Conservation (phyloP, 1,139 yeast species). For the Suhomyces taliae region DNA sequence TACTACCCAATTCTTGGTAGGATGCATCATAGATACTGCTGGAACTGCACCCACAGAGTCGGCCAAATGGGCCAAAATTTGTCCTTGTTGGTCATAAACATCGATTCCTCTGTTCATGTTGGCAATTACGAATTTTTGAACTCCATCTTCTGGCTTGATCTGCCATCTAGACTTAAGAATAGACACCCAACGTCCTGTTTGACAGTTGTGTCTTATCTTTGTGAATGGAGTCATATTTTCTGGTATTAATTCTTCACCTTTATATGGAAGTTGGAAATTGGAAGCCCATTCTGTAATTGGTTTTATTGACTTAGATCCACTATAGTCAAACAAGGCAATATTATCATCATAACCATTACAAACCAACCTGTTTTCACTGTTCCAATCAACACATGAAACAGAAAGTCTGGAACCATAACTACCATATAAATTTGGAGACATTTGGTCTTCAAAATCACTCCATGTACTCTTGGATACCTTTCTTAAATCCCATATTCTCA, state of each 20-base stretch:
- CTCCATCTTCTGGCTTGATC: conserved; percentile 61
- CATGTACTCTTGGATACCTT: conserved; percentile 40
- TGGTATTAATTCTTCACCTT: conserved; percentile 22
- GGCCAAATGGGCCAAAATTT: conserved; percentile 71
- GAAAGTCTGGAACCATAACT: conserved; percentile 72
- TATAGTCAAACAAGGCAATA: conserved; percentile 53
- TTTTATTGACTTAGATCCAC: conserved; percentile 14
- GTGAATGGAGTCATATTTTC: conserved; percentile 52
- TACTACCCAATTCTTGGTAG: conserved; percentile 81
- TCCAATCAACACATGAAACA: conserved; percentile 87
- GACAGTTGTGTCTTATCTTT: conserved; percentile 82
- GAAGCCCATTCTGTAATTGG: conserved; percentile 29
- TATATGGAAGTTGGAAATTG: conserved; percentile 21
- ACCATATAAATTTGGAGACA: conserved; percentile 58
- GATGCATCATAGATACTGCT: conserved; percentile 82
- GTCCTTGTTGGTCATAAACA: conserved; percentile 73
- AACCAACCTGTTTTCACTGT: conserved; percentile 68
- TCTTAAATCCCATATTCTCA: conserved; percentile 85
- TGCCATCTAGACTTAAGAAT: conserved; percentile 90
- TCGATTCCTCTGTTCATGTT: conserved; percentile 90
- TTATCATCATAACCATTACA: conserved; percentile 94
- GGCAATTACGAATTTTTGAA: conserved; percentile 84
- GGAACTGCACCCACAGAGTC: conserved; percentile 83
- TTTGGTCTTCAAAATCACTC: conserved; percentile 37
- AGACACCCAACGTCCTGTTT: conserved; percentile 95